Evolutionary conservation across 257 asterid species (phyloP).

Genomic region (Fraxinus excelsior): DNA sequence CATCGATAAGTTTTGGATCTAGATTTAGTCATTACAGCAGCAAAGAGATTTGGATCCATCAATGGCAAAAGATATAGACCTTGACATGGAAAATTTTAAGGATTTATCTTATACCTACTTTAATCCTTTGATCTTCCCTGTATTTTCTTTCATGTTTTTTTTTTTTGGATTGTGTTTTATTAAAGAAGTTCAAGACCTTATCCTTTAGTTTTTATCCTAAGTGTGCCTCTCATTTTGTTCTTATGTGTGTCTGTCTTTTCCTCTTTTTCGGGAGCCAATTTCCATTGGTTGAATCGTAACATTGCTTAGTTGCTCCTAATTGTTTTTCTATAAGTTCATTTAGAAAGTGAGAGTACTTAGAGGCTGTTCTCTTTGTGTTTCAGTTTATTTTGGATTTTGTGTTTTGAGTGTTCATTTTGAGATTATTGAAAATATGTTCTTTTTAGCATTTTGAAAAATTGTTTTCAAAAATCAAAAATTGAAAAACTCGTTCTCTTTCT

Average conservation of each 20-base stretch:
- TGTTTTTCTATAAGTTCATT: neutral
- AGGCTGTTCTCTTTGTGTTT: no score
- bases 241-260: neutral
- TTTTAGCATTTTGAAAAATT: no score
- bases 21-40: neutral
- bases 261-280: neutral
- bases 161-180: neutral
- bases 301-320: neutral
- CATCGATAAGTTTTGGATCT: slow-evolving; percentile 3
- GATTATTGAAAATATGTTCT: no score
- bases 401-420: no score
- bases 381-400: no score
- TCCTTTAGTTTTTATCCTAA: neutral
- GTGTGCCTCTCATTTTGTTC: neutral
- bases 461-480: no score
- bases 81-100: neutral
- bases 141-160: neutral
- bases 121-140: neutral
- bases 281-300: neutral
- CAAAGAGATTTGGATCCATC: neutral
- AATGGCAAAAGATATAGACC: neutral
- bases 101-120: neutral
- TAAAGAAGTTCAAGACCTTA: slow-evolving; percentile 4
- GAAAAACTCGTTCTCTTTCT: no score
- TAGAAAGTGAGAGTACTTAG: neutral